Percentiles rank a stretch among this genome's conserved stretches.
Evolutionary conservation across 2,329 filamentous ascomycete genomes (phyloP).

Genomic region (Fusarium sp.): DNA sequence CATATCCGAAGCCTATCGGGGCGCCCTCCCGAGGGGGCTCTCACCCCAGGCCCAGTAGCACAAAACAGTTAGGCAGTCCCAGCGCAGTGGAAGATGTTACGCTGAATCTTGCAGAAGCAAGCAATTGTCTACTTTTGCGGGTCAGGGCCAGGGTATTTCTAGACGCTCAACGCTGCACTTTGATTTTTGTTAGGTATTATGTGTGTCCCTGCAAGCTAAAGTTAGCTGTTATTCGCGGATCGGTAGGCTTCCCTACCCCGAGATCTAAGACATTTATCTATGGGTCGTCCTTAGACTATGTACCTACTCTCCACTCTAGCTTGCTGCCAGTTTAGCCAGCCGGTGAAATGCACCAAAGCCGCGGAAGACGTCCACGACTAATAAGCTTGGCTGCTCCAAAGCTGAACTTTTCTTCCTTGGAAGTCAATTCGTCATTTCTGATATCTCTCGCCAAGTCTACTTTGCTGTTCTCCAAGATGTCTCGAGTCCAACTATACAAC

Average conservation of each 20-base stretch:
- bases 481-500: not conserved
- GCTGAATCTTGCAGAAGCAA: conserved; percentile 30
- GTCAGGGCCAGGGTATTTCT: not conserved
- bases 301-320: not conserved
- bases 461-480: not conserved
- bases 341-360: conserved; percentile 13
- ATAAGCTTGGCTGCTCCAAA: not conserved
- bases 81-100: conserved; percentile 21
- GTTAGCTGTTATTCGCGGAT: conserved; percentile 29
- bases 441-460: not conserved
- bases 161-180: no score
- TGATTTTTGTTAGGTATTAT: no score
- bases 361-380: not conserved
- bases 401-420: not conserved
- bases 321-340: conserved; percentile 4
- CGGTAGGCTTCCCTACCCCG: conserved; percentile 20
- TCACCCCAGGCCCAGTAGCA: not conserved
- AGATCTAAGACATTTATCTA: conserved; percentile 41
- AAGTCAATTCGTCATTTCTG: not conserved
- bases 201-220: not conserved
- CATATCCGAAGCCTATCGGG: conserved; percentile 34
- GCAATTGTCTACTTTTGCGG: conserved; percentile 1
- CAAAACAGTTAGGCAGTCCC: conserved; percentile 14
- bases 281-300: conserved; percentile 10
- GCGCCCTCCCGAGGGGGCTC: not conserved